Base-by-base conservation (phyloP, 768 basidiomycete species). In the Termitomyces sp. region DNA sequence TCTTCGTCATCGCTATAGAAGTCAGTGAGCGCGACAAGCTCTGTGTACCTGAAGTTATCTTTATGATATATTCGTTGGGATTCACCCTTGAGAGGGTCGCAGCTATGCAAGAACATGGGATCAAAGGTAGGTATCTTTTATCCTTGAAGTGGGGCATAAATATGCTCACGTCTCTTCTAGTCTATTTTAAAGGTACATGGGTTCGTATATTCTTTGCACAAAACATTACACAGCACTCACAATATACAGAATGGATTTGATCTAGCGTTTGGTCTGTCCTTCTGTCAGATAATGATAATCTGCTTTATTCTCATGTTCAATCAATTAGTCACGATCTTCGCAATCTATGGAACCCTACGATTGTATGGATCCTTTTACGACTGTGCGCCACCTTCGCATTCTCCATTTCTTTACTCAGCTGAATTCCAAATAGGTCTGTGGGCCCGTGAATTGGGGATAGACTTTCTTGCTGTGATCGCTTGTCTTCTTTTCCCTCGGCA, bases 31-130 rank as follows among this genome's bases (percentile, higher is more conserved):
- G 79, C 25, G 76, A 88, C 49, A 73, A 61, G 36, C 72, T 98
- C 64, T 95, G 94, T 69, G 60, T 67, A 1, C 71, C 84, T 4
- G 96, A 98, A 70, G 66, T 81, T 1, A 51, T 83, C 1, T 98
- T 98, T 72, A 94, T 97, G 85, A 65, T 86, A 4, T 91, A 88
- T 69, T 80, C 84, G 1, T 74, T 87, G 66, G 95, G 95, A 0
- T 98, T 97, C 72, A 85, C 92, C 0, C 79, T 98, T 20, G 96
- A 98, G 71, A 96, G 94, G 71, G 77, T 96, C 9, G 96, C 96
- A 25, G 89, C 94, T 4, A 94, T 96, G 88, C 92, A 97, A 71
- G 95, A 98, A 71, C 94, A 94, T 70, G 96, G 95, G 4, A 86
- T 98, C 52, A 87, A 83, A 83, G 92, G 95, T 91, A 48, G 45